Percentiles rank a stretch among this genome's conserved stretches.
Evolutionary conservation across 2,329 filamentous ascomycete species (phyloP).

Genomic region (Penicillium fuscoglaucum): DNA sequence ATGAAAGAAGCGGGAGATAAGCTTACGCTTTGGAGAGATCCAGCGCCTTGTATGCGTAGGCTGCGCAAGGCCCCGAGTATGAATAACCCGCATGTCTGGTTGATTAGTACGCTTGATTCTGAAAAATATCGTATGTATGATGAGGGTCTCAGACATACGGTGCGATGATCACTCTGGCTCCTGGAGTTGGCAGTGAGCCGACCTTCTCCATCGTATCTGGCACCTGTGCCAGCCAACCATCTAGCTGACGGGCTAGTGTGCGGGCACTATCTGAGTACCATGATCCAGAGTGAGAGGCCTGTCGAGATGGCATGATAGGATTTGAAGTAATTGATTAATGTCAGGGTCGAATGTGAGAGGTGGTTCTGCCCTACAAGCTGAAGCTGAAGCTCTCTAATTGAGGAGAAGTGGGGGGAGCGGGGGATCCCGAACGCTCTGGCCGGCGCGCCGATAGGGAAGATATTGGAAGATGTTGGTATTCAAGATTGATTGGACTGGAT

Average conservation of each 20-base stretch:
- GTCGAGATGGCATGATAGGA: slow-evolving; percentile 44
- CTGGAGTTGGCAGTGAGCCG: slow-evolving; percentile 65
- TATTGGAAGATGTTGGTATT: neutral
- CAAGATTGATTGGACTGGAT: neutral
- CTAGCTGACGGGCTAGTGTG: slow-evolving; percentile 67
- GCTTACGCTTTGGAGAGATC: slow-evolving; percentile 73
- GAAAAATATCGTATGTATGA: neutral
- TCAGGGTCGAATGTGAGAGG: neutral
- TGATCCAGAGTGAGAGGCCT: slow-evolving; percentile 75
- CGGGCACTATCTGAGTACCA: slow-evolving; percentile 73
- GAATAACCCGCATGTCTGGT: slow-evolving; percentile 86
- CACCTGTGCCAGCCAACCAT: slow-evolving; percentile 71
- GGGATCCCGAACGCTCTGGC: slow-evolving; percentile 13
- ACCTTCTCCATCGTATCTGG: slow-evolving; percentile 64
- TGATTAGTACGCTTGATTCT: slow-evolving; percentile 14
- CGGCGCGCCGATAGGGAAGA: neutral
- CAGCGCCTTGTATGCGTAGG: slow-evolving; percentile 89
- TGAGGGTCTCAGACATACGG: slow-evolving; percentile 64
- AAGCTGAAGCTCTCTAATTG: slow-evolving; percentile 13
- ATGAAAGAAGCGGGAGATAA: neutral
- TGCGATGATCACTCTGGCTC: slow-evolving; percentile 83
- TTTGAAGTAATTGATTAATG: neutral
- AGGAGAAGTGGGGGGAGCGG: slow-evolving; percentile 32
- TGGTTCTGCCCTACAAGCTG: slow-evolving; percentile 7
- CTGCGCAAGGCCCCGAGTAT: slow-evolving; percentile 88